Evolutionary conservation across 2,329 filamentous ascomycete genomes (phyloP), one percentile per base, ranked within the genome.

Genomic region (Penicillium sp.): DNA sequence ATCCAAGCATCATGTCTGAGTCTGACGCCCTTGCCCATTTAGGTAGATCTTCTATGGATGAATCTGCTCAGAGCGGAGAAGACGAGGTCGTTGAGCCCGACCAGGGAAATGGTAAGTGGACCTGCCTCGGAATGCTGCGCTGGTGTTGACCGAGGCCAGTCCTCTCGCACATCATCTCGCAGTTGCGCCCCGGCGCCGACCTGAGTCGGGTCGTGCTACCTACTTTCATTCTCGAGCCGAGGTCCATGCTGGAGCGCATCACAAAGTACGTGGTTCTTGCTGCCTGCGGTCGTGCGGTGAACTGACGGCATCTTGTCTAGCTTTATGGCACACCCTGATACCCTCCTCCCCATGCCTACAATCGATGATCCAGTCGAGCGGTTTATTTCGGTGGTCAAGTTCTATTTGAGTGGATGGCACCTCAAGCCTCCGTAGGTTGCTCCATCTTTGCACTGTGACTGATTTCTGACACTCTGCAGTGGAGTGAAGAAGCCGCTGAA

Each of bases 311-410:
- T 31, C 26, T 34, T 24, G 29, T 43, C 49, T 66, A 96, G 90
- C 76, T 98, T 98, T 77, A 98, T 98, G 93, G 94, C 91, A 61
- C 93, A 98, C 67, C 93, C 93, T 32, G 93, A 98, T 71, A 94
- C 89, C 63, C 84, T 98, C 26, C 81, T 98, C 4, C 85, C 86
- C 27, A 93, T 97, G 69, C 81, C 91, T 36, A 75, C 81, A 38
- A 87, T 96, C 59, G 87, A 97, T 42, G 91, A 98, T 63, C 91
- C 93, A 1, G 75, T 89, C 46, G 77, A 91, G 63, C 82, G 93
- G 67, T 98, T 98, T 65, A 83, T 97, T 24, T 87, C 89, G 11
- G 93, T 98, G 40, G 88, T 96, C 65, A 96, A 94, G 71, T 98
- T 98, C 70, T 98, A 98, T 70, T 77, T 98, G 36, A 95, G 89